phyloP scores from a whole-genome alignment of 2,329 filamentous ascomycete genomes.

The Fusarium siculi region DNA sequence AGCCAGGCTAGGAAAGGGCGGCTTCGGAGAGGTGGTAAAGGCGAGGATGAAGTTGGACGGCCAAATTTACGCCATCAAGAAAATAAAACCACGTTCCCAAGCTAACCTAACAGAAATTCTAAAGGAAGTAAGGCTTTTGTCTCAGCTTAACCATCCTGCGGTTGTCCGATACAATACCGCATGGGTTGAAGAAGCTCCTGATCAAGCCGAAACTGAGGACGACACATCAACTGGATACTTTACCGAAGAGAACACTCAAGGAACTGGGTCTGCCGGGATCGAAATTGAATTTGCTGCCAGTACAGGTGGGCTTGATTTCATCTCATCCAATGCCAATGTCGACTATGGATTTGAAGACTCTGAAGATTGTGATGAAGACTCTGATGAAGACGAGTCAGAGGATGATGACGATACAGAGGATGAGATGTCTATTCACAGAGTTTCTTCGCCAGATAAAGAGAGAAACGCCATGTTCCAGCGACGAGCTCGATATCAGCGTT shows the following conservation, averaged over 20 bases:
- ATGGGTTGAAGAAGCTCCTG: slow-evolving; percentile 82
- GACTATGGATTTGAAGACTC: slow-evolving; percentile 75
- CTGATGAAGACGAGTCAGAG: slow-evolving; percentile 58
- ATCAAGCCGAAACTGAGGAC: slow-evolving; percentile 65
- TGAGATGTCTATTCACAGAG: slow-evolving; percentile 44
- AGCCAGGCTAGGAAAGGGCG: slow-evolving; percentile 88
- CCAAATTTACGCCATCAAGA: slow-evolving; percentile 95
- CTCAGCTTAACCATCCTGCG: slow-evolving; percentile 89
- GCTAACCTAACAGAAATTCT: slow-evolving; percentile 83
- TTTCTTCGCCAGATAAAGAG: slow-evolving; percentile 47
- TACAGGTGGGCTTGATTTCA: slow-evolving; percentile 88
- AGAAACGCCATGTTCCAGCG: slow-evolving; percentile 44
- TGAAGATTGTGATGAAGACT: slow-evolving; percentile 55
- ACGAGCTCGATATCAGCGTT: slow-evolving; percentile 56
- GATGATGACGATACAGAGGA: slow-evolving; percentile 57
- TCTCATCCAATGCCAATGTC: slow-evolving; percentile 84
- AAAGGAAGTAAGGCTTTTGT: slow-evolving; percentile 87
- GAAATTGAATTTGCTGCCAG: slow-evolving; percentile 74
- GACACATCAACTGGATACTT: slow-evolving; percentile 65
- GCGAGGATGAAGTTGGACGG: slow-evolving; percentile 94
- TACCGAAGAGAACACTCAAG: slow-evolving; percentile 49
- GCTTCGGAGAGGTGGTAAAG: slow-evolving; percentile 96
- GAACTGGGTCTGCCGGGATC: slow-evolving; percentile 54
- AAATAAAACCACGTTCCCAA: slow-evolving; percentile 85
- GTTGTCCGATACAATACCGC: slow-evolving; percentile 93